phyloP scores from a whole-genome alignment of 2,329 filamentous ascomycete species.

The Aspergillus bombycis region DNA sequence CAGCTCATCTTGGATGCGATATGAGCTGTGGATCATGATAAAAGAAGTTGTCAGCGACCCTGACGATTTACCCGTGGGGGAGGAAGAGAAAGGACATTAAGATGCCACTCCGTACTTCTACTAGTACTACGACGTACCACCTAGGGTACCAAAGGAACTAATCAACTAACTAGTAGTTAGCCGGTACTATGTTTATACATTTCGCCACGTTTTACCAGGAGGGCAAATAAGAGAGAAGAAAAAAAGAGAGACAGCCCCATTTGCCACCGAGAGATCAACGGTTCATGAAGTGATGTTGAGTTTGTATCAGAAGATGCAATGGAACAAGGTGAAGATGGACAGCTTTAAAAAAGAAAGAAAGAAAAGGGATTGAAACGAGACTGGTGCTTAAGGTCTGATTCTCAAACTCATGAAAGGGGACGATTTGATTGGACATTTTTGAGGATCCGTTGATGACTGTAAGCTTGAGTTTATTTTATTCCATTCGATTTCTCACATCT shows the following conservation, averaged over 20 bases:
- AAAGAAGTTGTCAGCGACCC: background rate
- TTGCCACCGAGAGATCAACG: background rate
- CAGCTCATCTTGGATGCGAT: background rate
- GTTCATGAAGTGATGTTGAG: background rate
- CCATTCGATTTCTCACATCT: constrained; percentile 18
- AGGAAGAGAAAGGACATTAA: background rate
- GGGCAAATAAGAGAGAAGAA: background rate
- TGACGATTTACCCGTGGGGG: background rate
- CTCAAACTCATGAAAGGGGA: background rate
- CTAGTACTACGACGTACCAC: too few relatives aligned
- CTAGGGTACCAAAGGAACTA: background rate
- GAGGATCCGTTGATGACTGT: constrained; percentile 4
- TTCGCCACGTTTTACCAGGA: background rate
- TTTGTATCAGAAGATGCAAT: background rate
- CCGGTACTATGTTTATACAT: background rate
- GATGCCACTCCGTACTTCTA: background rate
- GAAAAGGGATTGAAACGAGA: background rate
- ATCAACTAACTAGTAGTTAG: background rate
- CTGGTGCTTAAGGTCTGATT: background rate
- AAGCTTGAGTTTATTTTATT: constrained; percentile 20
- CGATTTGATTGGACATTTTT: background rate
- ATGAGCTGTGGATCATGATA: background rate
- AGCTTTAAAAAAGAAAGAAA: background rate
- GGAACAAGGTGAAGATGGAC: background rate
- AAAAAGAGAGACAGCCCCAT: background rate